A percentile compares a stretch with the other conserved stretches of the same genome.
These are phyloP conservation scores for Moesziomyces parantarcticus DNA, from an alignment of 1,284 basidiomycete genomes.

Conservation along the genomic window DNA sequence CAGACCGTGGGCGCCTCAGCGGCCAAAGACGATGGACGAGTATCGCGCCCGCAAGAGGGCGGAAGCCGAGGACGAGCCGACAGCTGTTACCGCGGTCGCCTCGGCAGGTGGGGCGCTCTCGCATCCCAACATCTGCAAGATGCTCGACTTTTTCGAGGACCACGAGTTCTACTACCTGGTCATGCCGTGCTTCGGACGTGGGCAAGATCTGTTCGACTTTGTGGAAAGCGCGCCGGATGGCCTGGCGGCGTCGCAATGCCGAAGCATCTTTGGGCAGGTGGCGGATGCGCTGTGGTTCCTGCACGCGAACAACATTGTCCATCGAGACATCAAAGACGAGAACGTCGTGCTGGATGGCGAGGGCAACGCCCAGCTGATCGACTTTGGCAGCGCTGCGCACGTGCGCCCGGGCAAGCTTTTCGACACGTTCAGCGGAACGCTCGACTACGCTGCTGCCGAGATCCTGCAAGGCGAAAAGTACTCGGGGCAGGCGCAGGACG, in stretches of 20 bases:
- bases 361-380: slow-evolving; percentile 83
- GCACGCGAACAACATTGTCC: slow-evolving; percentile 91
- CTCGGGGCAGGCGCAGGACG: slow-evolving; percentile 93
- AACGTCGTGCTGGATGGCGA: slow-evolving; percentile 77
- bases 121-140: slow-evolving; percentile 90
- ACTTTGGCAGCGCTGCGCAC: slow-evolving; percentile 79
- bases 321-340: slow-evolving; percentile 98
- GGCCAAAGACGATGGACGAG: slow-evolving; percentile 39
- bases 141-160: slow-evolving; percentile 98
- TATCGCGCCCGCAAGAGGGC: slow-evolving; percentile 28
- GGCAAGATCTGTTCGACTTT: slow-evolving; percentile 89
- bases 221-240: slow-evolving; percentile 91
- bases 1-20: slow-evolving; percentile 49
- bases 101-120: slow-evolving; percentile 17
- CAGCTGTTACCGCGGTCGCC: not conserved
- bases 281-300: slow-evolving; percentile 91
- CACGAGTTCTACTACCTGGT: slow-evolving; percentile 92
- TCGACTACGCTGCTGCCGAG: slow-evolving; percentile 89
- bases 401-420: slow-evolving; percentile 88
- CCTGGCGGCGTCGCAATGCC: slow-evolving; percentile 79
- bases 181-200: slow-evolving; percentile 72
- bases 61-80: slow-evolving; percentile 20
- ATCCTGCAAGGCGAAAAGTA: slow-evolving; percentile 94
- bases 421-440: slow-evolving; percentile 94
- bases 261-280: slow-evolving; percentile 91